phyloP scores from a whole-genome alignment of 306 rosid genomes.

The Senna siamea region DNA sequence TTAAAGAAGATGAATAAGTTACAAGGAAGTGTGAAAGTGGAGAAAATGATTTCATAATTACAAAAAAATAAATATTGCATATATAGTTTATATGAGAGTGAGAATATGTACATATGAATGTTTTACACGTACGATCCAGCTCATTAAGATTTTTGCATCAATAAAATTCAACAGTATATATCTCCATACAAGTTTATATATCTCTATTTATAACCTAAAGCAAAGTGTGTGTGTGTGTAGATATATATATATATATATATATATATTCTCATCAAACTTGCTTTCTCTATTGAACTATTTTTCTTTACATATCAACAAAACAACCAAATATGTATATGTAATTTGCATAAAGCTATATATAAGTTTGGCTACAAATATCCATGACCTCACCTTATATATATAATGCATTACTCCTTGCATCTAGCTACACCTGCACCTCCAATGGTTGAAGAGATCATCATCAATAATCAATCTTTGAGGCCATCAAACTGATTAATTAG shows the following conservation, averaged over 20 bases:
- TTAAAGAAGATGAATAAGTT: too few relatives aligned
- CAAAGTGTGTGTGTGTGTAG: too few relatives aligned
- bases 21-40: not conserved
- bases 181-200: constrained; percentile 14
- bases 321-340: constrained; percentile 25
- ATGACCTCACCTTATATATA: constrained; percentile 34
- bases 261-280: not conserved
- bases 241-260: too few relatives aligned
- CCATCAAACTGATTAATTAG: constrained; percentile 13
- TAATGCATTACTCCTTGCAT: constrained; percentile 1
- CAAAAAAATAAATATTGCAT: not conserved
- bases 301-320: constrained; percentile 36
- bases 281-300: constrained; percentile 13
- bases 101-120: not conserved
- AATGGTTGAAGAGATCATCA: constrained; percentile 6
- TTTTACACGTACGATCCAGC: not conserved
- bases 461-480: not conserved
- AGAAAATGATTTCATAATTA: not conserved
- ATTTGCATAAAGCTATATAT: constrained; percentile 19
- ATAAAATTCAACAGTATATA: constrained; percentile 25
- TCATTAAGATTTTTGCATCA: constrained; percentile 26
- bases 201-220: constrained; percentile 10
- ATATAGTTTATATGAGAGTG: not conserved
- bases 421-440: constrained; percentile 39
- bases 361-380: constrained; percentile 11